A percentile compares a stretch with the other conserved stretches of the same genome.
Conservation (phyloP, 2,329 filamentous ascomycete species). For the Madurella fahalii region DNA sequence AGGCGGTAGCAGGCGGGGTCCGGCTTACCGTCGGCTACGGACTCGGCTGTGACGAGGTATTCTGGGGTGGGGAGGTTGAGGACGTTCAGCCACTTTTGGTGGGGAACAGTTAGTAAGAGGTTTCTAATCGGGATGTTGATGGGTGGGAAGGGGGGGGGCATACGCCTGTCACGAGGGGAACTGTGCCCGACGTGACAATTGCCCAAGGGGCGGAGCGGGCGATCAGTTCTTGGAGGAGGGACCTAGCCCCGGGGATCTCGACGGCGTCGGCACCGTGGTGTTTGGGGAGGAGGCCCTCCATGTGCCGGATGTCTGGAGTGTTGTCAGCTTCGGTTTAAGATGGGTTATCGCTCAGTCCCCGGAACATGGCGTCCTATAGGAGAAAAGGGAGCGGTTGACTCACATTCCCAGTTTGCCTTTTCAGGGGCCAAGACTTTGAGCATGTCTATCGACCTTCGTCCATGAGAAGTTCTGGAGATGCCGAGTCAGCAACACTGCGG, state of each 20-base stretch:
- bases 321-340: no score
- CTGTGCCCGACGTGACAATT: constrained; percentile 75
- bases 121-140: not conserved
- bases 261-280: constrained; percentile 72
- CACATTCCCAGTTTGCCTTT: constrained; percentile 91
- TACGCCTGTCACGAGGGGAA: constrained; percentile 59
- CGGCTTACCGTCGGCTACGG: constrained; percentile 70
- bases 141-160: not conserved
- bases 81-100: constrained; percentile 57
- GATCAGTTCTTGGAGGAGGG: constrained; percentile 65
- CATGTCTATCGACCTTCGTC: constrained; percentile 82
- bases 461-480: constrained; percentile 66
- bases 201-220: constrained; percentile 67
- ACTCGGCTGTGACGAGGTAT: constrained; percentile 70
- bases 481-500: not conserved
- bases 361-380: not conserved
- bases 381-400: constrained; percentile 35
- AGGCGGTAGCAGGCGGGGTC: constrained; percentile 71
- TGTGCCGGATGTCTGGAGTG: constrained; percentile 65
- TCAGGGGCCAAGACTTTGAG: constrained; percentile 74
- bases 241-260: constrained; percentile 79
- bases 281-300: constrained; percentile 74
- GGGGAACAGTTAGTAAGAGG: not conserved
- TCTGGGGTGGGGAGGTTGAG: constrained; percentile 62
- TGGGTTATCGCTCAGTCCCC: no score